Evolutionary conservation across 371 early-diverging fungal species (phyloP).

Genomic region (Haplosporangium sp.): DNA sequence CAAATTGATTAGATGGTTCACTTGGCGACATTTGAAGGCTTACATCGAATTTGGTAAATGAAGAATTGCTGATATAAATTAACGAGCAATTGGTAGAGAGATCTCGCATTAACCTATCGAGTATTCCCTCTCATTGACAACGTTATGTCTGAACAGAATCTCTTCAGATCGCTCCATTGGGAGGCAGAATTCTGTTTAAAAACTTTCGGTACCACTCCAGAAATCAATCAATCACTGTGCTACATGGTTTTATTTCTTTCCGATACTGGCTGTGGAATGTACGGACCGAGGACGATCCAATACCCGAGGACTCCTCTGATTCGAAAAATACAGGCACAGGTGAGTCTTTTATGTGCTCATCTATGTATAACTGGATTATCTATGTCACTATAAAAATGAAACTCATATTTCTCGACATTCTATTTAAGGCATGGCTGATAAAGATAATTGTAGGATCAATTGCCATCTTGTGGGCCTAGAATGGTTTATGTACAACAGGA

Average conservation of each 20-base stretch:
- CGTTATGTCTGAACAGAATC: slow-evolving; percentile 70
- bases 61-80: no score
- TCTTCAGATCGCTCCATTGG: slow-evolving; percentile 78
- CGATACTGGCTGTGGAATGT: slow-evolving; percentile 83
- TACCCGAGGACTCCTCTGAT: slow-evolving; percentile 40
- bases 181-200: slow-evolving; percentile 85
- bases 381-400: neutral
- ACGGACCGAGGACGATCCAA: slow-evolving; percentile 62
- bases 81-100: neutral
- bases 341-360: neutral
- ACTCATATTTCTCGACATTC: neutral
- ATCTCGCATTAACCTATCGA: neutral
- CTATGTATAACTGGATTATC: neutral
- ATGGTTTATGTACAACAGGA: slow-evolving; percentile 86
- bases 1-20: slow-evolving; percentile 74
- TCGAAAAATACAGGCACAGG: slow-evolving; percentile 28
- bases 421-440: slow-evolving; percentile 24
- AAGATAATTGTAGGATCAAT: slow-evolving; percentile 71
- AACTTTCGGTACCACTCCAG: slow-evolving; percentile 80
- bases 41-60: slow-evolving; percentile 79
- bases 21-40: slow-evolving; percentile 78
- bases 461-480: slow-evolving; percentile 86
- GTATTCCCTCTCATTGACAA: neutral
- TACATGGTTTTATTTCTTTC: slow-evolving; percentile 84
- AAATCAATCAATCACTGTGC: slow-evolving; percentile 78